Conservation (phyloP, 2,329 filamentous ascomycete genomes). For the Phoma sp. region DNA sequence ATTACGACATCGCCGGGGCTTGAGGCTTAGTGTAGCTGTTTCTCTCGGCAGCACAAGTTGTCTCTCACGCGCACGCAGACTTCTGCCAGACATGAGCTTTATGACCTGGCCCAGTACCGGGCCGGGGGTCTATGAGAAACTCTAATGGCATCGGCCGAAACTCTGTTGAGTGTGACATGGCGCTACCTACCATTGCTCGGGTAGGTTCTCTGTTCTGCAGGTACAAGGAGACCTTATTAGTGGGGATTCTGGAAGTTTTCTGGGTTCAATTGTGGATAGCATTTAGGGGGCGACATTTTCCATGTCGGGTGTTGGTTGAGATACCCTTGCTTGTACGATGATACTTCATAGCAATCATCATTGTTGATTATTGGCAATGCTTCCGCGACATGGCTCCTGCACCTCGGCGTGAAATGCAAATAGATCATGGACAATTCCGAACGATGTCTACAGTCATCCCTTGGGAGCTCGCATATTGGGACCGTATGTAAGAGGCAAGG, state of each 20-base stretch:
- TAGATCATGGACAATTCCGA: too few relatives aligned
- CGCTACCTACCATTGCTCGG: conserved; percentile 6
- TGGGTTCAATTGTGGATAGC: not conserved
- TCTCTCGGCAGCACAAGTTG: conserved; percentile 9
- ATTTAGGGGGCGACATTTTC: conserved; percentile 5
- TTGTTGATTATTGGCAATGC: conserved; percentile 12
- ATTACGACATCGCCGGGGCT: conserved; percentile 68
- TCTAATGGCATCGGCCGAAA: conserved; percentile 3
- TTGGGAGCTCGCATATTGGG: not conserved
- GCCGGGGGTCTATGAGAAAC: not conserved
- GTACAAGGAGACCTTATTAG: not conserved
- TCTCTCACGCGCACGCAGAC: conserved; percentile 4
- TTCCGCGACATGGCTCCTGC: conserved; percentile 4
- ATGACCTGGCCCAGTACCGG: not conserved
- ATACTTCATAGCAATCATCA: conserved; percentile 18
- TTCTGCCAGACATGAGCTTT: conserved; percentile 2
- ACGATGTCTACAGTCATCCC: not conserved
- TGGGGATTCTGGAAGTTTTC: not conserved
- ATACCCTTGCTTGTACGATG: conserved; percentile 37
- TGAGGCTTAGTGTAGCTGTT: conserved; percentile 21
- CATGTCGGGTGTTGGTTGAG: conserved; percentile 12
- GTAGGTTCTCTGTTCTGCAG: not conserved
- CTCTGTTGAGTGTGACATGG: conserved; percentile 5
- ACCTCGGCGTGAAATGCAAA: not conserved
- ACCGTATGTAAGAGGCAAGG: not conserved